Evolutionary conservation across 257 asterid species (phyloP).

Genomic region (Apocynum venetum): DNA sequence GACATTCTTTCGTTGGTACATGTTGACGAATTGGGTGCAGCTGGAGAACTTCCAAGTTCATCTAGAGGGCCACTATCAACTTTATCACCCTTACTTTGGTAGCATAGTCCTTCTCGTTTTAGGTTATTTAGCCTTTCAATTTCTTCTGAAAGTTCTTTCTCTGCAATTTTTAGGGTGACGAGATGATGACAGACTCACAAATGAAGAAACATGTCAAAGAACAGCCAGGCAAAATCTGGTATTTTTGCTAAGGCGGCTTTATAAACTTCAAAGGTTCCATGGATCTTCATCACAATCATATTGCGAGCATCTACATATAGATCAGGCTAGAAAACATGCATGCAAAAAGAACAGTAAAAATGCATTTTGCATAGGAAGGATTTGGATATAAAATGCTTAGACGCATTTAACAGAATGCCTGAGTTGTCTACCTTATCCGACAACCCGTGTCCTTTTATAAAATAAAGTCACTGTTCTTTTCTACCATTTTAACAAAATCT

Average conservation of each 20-base stretch:
- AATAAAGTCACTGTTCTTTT: neutral
- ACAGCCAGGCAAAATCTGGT: neutral
- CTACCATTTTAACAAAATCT: neutral
- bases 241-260: neutral
- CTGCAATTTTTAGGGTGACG: conserved; percentile 32
- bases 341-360: neutral
- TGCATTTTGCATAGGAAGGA: neutral
- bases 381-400: neutral
- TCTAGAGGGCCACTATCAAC: conserved; percentile 23
- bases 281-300: neutral
- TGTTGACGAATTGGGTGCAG: conserved; percentile 14
- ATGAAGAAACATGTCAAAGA: neutral
- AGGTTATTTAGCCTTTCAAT: conserved; percentile 47
- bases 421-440: neutral
- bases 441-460: neutral
- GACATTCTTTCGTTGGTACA: conserved; percentile 11
- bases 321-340: neutral
- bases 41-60: conserved; percentile 34
- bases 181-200: conserved; percentile 9
- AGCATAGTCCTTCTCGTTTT: conserved; percentile 21
- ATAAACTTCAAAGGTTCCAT: neutral
- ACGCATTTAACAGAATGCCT: neutral
- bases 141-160: conserved; percentile 51
- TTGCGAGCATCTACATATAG: neutral
- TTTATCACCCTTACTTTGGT: conserved; percentile 28